Percentiles rank a stretch among this genome's conserved stretches.
These are phyloP conservation scores for Incumbomyces lentus DNA, from an alignment of 2,329 filamentous ascomycete genomes.

Conservation along the genomic window DNA sequence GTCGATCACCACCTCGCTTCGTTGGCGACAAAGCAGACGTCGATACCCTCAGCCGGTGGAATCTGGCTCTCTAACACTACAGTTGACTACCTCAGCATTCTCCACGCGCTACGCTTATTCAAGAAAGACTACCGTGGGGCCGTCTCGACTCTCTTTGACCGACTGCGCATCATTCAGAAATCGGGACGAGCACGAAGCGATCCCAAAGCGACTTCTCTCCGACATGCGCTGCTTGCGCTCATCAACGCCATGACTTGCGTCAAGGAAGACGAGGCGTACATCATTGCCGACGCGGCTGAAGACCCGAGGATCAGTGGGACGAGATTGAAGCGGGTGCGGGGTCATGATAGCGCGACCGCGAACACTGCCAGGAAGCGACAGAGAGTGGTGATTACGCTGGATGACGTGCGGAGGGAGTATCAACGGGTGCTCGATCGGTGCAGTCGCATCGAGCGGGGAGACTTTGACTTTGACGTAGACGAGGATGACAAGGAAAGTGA, in stretches of 20 bases:
- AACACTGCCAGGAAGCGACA: conserved; percentile 23
- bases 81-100: conserved; percentile 72
- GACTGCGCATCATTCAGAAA: conserved; percentile 26
- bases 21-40: conserved; percentile 56
- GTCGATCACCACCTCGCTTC: conserved; percentile 69
- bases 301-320: conserved; percentile 7
- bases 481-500: conserved; percentile 15
- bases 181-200: conserved; percentile 24
- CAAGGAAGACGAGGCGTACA: conserved; percentile 69
- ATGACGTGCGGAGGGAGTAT: conserved; percentile 79
- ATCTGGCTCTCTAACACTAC: conserved; percentile 24
- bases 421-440: conserved; percentile 81
- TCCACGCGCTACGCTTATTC: conserved; percentile 82
- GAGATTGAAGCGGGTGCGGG: conserved; percentile 6
- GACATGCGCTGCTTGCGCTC: conserved; percentile 70
- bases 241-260: conserved; percentile 91
- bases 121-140: conserved; percentile 78
- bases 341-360: conserved; percentile 12
- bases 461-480: conserved; percentile 61
- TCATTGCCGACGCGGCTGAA: conserved; percentile 36
- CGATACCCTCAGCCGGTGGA: conserved; percentile 1
- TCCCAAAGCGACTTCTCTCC: conserved; percentile 43
- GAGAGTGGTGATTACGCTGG: conserved; percentile 71
- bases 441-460: conserved; percentile 75
- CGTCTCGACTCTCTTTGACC: conserved; percentile 36